A percentile compares a stretch with the other conserved stretches of the same genome.
phyloP scores from a whole-genome alignment of 768 basidiomycete species.

The Paxillus ammoniavirescens region DNA sequence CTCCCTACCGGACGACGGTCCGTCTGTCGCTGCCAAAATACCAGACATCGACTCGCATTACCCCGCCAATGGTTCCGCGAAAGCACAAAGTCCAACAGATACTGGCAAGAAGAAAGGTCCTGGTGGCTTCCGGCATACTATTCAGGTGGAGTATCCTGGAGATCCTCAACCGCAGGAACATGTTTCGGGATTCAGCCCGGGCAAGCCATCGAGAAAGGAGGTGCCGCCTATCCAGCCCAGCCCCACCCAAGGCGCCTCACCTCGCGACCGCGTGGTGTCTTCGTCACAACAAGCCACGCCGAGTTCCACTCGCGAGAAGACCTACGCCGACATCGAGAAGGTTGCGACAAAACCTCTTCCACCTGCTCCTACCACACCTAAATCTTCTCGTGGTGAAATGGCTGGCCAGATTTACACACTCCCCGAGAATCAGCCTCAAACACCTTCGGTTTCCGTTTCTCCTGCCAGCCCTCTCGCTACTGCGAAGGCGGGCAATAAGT shows the following conservation, averaged over 20 bases:
- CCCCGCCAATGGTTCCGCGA: slow-evolving; percentile 26
- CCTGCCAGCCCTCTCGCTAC: slow-evolving; percentile 43
- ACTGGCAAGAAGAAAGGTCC: slow-evolving; percentile 44
- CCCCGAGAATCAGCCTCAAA: slow-evolving; percentile 28
- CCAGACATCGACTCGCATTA: slow-evolving; percentile 19
- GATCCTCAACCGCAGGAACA: slow-evolving; percentile 39
- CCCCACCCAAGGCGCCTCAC: slow-evolving; percentile 13
- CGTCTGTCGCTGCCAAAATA: slow-evolving; percentile 14
- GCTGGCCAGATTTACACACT: slow-evolving; percentile 20
- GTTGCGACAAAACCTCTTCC: slow-evolving; percentile 31
- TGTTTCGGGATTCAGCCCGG: slow-evolving; percentile 16
- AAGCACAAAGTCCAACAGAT: slow-evolving; percentile 41
- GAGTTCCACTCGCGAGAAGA: slow-evolving; percentile 17
- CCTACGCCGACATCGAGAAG: slow-evolving; percentile 7
- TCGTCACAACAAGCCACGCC: slow-evolving; percentile 7
- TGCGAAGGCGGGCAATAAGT: slow-evolving; percentile 26
- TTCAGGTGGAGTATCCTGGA: slow-evolving; percentile 90
- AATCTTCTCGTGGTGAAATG: slow-evolving; percentile 15
- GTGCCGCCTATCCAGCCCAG: slow-evolving; percentile 5
- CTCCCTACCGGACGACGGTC: slow-evolving; percentile 26
- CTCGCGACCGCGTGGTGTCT: slow-evolving; percentile 19
- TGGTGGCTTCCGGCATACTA: slow-evolving; percentile 76
- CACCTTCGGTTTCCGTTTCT: slow-evolving; percentile 35
- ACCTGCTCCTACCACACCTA: slow-evolving; percentile 21
- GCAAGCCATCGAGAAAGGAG: slow-evolving; percentile 19